These are phyloP conservation scores for Yarrowia sp. DNA, from an alignment of 805 yeast species.

Conservation along the genomic window DNA sequence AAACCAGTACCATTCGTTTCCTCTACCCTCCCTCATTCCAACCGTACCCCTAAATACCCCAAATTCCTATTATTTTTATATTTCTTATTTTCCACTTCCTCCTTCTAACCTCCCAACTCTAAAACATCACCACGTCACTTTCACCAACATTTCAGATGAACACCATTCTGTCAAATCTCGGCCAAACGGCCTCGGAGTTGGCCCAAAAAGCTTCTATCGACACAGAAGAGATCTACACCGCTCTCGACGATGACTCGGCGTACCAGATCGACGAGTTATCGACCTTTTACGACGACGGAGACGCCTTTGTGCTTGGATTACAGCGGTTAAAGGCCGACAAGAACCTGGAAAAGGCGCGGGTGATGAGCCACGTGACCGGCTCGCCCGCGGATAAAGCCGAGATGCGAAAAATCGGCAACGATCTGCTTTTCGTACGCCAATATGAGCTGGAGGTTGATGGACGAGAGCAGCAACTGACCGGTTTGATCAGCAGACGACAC, in stretches of 20 bases:
- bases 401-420: conserved; percentile 15
- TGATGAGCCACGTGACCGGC: neutral
- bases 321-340: neutral
- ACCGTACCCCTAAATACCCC: too few relatives aligned
- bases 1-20: too few relatives aligned
- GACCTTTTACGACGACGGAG: neutral
- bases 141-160: neutral
- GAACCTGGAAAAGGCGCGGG: conserved; percentile 6
- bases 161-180: neutral
- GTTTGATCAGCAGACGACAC: neutral
- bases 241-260: conserved; percentile 1
- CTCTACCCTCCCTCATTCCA: too few relatives aligned
- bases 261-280: neutral
- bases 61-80: too few relatives aligned
- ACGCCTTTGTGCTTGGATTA: conserved; percentile 12
- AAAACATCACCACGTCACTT: neutral
- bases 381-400: neutral
- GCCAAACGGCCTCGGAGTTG: neutral
- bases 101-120: neutral
- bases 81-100: too few relatives aligned
- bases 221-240: conserved; percentile 1
- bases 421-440: conserved; percentile 15
- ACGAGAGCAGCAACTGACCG: neutral
- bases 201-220: neutral
- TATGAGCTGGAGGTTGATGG: conserved; percentile 13